Base-by-base conservation (phyloP, 1,139 yeast genomes). In the Geotrichum cucujoidarum region DNA sequence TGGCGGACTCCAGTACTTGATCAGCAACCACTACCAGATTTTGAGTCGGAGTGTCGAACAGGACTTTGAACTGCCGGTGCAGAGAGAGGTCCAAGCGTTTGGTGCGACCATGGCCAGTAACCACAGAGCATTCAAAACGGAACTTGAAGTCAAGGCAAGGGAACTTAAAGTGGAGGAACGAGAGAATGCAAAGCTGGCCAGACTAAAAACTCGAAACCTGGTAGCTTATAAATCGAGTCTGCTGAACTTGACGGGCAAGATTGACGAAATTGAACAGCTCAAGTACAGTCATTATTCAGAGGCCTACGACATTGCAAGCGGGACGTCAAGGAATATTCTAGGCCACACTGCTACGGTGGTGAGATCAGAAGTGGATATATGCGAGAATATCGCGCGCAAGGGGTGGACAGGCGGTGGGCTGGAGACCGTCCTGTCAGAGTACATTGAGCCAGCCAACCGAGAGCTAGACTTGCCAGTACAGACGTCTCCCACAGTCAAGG, bases 321-420 rank as follows among this genome's bases (percentile, higher is more conserved):
- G 76, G 2, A 74, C 86, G 47, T 80, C 82, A 42, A 70, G 71
- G 18, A 69, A 73, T 31, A 69, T 85, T 8, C 67, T 85, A 38
- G 63, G 68, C 10, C 72, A 74, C 51, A 74, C 87, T 1, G 85
- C 89, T 0, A 74, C 84, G 0, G 71, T 84, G 7, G 80, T 86
- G 2, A 69, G 88, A 46, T 92, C 94, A 1, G 92, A 87, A 60
- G 78, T 88, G 30, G 94, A 86, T 59, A 78, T 87, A 4, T 81
- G 79, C 57, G 95, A 85, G 60, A 83, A 85, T 18, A 78, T 88
- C 31, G 95, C 95, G 0, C 74, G 81, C 50, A 87, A 87, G 62
- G 94, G 95, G 4, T 83, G 90, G 88, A 75, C 84, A 10, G 95
- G 95, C 7, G 92, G 92, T 18, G 95, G 95, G 0, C 66, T 86